These are phyloP conservation scores for Colletotrichum viniferum DNA, from an alignment of 2,329 filamentous ascomycete genomes.

Conservation along the genomic window DNA sequence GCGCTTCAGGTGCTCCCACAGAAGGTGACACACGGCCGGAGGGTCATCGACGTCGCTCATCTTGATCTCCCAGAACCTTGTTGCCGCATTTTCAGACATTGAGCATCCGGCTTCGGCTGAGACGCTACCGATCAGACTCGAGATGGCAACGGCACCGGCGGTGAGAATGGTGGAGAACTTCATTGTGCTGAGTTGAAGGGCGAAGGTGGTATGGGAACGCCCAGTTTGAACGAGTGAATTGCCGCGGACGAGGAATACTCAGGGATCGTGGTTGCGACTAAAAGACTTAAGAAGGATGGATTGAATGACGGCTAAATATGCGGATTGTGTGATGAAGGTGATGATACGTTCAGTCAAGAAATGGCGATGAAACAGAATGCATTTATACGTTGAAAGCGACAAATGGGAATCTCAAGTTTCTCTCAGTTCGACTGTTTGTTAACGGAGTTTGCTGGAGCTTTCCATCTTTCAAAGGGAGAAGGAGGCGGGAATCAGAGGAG, in stretches of 20 bases:
- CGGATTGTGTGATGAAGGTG: background rate
- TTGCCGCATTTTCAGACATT: background rate
- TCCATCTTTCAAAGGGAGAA: background rate
- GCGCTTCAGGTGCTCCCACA: background rate
- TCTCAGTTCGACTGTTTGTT: background rate
- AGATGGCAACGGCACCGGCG: background rate
- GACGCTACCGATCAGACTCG: background rate
- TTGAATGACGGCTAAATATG: background rate
- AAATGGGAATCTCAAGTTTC: accelerated
- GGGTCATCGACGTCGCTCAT: background rate
- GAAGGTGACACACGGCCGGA: background rate
- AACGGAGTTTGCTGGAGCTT: background rate
- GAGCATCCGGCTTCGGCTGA: background rate
- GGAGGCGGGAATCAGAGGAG: background rate
- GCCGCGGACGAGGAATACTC: accelerated
- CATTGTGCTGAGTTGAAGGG: background rate
- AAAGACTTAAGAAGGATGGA: background rate
- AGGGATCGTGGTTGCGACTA: background rate
- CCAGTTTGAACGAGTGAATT: background rate
- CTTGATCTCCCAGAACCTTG: background rate
- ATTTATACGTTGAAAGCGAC: background rate
- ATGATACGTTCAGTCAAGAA: background rate
- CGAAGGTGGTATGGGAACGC: background rate
- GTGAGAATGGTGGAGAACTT: background rate
- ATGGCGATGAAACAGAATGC: background rate